Base-by-base conservation (phyloP, 768 basidiomycete species). In the Tephrocybe sp. region DNA sequence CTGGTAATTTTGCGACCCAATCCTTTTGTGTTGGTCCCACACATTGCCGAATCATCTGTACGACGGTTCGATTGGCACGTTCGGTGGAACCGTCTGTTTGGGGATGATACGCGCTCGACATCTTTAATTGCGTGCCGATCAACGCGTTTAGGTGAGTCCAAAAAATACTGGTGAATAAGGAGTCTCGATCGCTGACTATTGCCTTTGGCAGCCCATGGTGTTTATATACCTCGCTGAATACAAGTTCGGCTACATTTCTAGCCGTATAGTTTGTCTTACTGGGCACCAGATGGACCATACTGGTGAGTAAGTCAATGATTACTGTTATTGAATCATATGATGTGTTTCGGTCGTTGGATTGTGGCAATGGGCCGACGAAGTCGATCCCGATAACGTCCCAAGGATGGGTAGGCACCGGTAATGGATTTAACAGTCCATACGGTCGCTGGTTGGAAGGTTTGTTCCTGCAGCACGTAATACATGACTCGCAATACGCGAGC, bases 161-260 rank as follows among this genome's bases (percentile, higher is more conserved):
- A n/a, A 38, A 38, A 6, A 27, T 29, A 43, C 27, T 43, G 15
- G 42, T 43, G 29, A 43, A 43, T 16, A 43, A 16, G 4, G 11
- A 11, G 16, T 43, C 42, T 31, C 42, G n/a, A 18, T 43, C 42
- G n/a, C 42, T 43, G 3, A 43, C 42, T 13, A 43, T 43, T 11
- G 15, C n/a, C 2, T 10, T 3, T 7, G 42, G 42, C 31, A 43
- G 21, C 2, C 42, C 16, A 19, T 43, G 42, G 16, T 30, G 42
- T 31, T 31, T 43, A 19, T 43, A 43, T 21, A 43, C n/a, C 27
- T 43, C 37, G 6, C 16, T 7, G 16, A 38, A 38, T 9, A 38
- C 16, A 19, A 38, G n/a, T 38, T 38, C 37, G 6, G 37, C 19
- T 4, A 38, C 19, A 19, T 38, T n/a, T 38, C n/a, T 19, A 5